Evolutionary conservation across 2,329 filamentous ascomycete genomes (phyloP).

Genomic region (Graphilbum fragrans): DNA sequence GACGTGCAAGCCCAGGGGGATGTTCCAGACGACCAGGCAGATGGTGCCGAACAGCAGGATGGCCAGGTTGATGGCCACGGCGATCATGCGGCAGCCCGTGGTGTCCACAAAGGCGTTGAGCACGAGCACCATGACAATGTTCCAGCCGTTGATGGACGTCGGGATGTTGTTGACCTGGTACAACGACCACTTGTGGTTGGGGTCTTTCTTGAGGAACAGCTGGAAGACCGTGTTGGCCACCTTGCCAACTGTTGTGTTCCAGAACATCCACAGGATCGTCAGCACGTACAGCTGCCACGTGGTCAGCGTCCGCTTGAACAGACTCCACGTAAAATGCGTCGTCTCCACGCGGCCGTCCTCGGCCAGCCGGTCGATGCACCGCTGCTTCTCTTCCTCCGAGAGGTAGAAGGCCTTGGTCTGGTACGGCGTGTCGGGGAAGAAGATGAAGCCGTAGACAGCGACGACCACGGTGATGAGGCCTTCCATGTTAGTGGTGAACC

Average conservation of each 20-base stretch:
- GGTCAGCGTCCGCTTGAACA: slow-evolving; percentile 12
- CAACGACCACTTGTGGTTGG: slow-evolving; percentile 14
- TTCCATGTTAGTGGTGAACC: slow-evolving; percentile 9
- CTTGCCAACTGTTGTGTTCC: slow-evolving; percentile 7
- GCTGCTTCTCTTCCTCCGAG: slow-evolving; percentile 19
- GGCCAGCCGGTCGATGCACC: slow-evolving; percentile 23
- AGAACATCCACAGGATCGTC: slow-evolving; percentile 15
- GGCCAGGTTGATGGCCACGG: slow-evolving; percentile 11
- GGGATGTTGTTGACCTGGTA: slow-evolving; percentile 19
- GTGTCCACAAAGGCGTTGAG: slow-evolving; percentile 18
- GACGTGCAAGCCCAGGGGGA: slow-evolving; percentile 19
- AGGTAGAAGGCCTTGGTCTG: slow-evolving; percentile 22
- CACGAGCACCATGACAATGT: slow-evolving; percentile 15
- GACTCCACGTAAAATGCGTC: slow-evolving; percentile 12
- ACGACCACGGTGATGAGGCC: slow-evolving; percentile 36
- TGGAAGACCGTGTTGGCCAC: slow-evolving; percentile 14
- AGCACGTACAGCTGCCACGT: slow-evolving; percentile 17
- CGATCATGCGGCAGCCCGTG: slow-evolving; percentile 19
- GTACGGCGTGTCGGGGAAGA: slow-evolving; percentile 35
- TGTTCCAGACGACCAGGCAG: slow-evolving; percentile 18
- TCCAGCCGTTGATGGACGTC: slow-evolving; percentile 17
- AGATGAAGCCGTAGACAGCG: slow-evolving; percentile 34
- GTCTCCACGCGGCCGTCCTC: slow-evolving; percentile 15
- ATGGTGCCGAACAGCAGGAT: slow-evolving; percentile 18
- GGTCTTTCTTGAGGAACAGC: slow-evolving; percentile 16